Base-by-base conservation (phyloP, 2,329 filamentous ascomycete species). In the Alternaria triticina region DNA sequence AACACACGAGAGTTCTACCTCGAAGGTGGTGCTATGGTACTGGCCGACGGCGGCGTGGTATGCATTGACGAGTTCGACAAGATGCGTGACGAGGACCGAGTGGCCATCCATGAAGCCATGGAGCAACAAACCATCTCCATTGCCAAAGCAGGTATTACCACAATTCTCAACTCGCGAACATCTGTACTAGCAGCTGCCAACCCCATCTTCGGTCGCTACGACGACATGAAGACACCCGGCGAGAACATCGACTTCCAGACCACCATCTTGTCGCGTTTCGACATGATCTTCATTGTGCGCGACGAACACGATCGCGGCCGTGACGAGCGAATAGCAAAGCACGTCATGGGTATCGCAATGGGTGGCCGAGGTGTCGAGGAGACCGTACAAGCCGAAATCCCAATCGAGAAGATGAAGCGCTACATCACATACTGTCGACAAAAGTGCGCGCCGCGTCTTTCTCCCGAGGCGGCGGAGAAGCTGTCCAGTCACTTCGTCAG, bases 1-100 rank as follows among this genome's bases (percentile, higher is more conserved):
- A 91, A 90, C 13, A 97, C 95, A 0, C 88, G 96, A 55, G 96
- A 99, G 79, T 99, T 99, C 80, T 99, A 98, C 75, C 89, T 99
- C 1, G 96, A 99, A 84, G 96, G 96, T 50, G 96, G 96, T 81
- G 96, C 96, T 30, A 98, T 99, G 96, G 96, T 99, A 4, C 88
- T 99, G 17, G 96, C 96, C 5, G 96, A 99, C 70, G 94, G 94
- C 3, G 96, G 96, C 73, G 95, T 98, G 1, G 96, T 98, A 10
- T 98, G 96, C 81, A 99, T 99, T 72, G 96, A 99, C 77, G 96
- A 99, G 82, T 99, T 99, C 77, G 96, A 99, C 84, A 99, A 99
- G 85, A 99, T 99, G 96, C 88, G 96, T 66, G 96, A 99, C 77
- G 96, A 99, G 80, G 96, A 99, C 74, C 88, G 96, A 72, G 96